A percentile compares a stretch with the other conserved stretches of the same genome.
Conservation (phyloP, 1,284 basidiomycete genomes). For the Xerocomus amazonicus region DNA sequence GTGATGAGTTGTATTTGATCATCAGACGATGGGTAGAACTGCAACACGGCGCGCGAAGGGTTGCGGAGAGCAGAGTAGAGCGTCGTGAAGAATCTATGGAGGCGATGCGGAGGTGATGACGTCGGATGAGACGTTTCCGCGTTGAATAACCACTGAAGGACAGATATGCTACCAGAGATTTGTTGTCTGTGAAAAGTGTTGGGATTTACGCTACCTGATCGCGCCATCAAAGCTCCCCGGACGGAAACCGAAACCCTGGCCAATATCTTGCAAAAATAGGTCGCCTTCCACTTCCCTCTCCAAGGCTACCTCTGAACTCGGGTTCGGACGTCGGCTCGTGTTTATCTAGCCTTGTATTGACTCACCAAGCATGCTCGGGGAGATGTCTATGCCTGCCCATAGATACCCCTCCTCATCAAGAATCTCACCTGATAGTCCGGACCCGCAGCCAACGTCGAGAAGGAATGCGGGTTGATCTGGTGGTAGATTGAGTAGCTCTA, state of each 20-base stretch:
- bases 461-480: constrained; percentile 75
- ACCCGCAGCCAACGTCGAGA: constrained; percentile 97
- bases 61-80: constrained; percentile 90
- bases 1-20: constrained; percentile 97
- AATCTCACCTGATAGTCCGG: constrained; percentile 97
- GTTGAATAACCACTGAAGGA: constrained; percentile 98
- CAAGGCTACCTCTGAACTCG: constrained; percentile 80
- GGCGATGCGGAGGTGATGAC: constrained; percentile 88
- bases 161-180: constrained; percentile 73
- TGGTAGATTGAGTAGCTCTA: constrained; percentile 88
- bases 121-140: constrained; percentile 91
- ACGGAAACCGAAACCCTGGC: constrained; percentile 91
- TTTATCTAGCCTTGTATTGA: constrained; percentile 8
- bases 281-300: constrained; percentile 94
- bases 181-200: neutral
- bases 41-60: constrained; percentile 91
- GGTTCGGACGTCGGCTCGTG: neutral
- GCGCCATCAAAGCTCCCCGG: constrained; percentile 97
- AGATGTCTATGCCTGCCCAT: constrained; percentile 95
- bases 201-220: constrained; percentile 68
- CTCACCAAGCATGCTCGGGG: constrained; percentile 94
- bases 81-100: constrained; percentile 94
- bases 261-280: constrained; percentile 89
- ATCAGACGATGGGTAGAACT: constrained; percentile 94
- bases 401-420: constrained; percentile 91